phyloP scores from a whole-genome alignment of 495 filamentous ascomycete species.

The Clavariopsis aquatica region DNA sequence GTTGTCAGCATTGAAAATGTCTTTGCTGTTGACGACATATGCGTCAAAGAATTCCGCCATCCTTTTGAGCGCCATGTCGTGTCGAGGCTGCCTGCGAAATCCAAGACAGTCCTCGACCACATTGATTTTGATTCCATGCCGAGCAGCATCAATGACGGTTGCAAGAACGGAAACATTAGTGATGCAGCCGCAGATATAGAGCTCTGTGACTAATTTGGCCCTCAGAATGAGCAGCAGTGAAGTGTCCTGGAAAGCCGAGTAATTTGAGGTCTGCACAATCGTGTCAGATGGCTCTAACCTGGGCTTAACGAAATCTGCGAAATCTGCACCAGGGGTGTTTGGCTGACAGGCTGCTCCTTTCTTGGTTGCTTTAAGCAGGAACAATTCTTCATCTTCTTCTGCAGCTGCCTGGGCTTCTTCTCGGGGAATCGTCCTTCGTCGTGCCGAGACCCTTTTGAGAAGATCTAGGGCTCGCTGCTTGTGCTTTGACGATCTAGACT shows the following conservation, averaged over 20 bases:
- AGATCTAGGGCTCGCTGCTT: conserved; percentile 39
- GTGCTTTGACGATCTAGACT: conserved; percentile 31
- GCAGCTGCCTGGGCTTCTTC: conserved; percentile 38
- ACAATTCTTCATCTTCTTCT: conserved; percentile 61
- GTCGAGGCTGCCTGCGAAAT: conserved; percentile 69
- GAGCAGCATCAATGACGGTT: conserved; percentile 86
- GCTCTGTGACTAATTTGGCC: conserved; percentile 77
- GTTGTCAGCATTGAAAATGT: conserved; percentile 52
- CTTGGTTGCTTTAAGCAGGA: conserved; percentile 48
- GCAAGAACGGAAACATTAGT: conserved; percentile 90
- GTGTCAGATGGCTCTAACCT: conserved; percentile 57
- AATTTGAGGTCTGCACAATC: conserved; percentile 75
- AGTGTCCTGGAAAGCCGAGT: conserved; percentile 82
- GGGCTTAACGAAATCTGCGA: conserved; percentile 59
- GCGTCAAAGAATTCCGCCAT: conserved; percentile 77
- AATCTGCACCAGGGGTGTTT: conserved; percentile 66
- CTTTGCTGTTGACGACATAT: conserved; percentile 59
- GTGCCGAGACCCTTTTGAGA: conserved; percentile 34
- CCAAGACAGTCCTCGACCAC: conserved; percentile 89
- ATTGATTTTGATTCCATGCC: conserved; percentile 80
- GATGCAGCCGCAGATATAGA: conserved; percentile 89
- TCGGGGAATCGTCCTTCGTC: conserved; percentile 22
- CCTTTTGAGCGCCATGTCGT: conserved; percentile 72
- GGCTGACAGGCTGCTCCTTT: conserved; percentile 59
- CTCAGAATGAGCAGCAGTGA: conserved; percentile 70